Base-by-base conservation (phyloP, 805 yeast species). In the Pichia phayaonensis region DNA sequence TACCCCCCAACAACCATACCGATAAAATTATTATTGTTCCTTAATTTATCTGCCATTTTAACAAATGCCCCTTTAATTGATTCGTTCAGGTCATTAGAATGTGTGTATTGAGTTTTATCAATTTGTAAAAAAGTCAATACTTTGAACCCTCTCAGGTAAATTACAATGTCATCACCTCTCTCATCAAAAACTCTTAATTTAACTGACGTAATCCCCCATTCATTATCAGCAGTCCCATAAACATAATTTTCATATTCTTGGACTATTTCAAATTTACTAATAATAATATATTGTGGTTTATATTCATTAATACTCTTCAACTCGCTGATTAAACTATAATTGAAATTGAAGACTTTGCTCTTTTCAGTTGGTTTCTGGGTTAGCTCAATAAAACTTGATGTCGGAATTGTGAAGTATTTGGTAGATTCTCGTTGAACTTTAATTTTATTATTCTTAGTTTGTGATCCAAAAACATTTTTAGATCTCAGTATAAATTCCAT, bases 181-280 rank as follows among this genome's bases (percentile, higher is more conserved):
- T 51, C 49, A 40, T 54, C 56, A 6, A 20, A 12, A 1, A 54
- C 40, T 22, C 29, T 31, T 10, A 54, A 7, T 38, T 46, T 50
- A 13, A 51, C 29, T 23, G 45, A 38, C 20, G 44, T 51, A 3
- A 43, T 23, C 21, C 42, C 20, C 6, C 44, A 40, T 26, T 23
- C 16, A 5, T 27, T 8, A 8, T 46, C 31, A 15, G 15, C 18
- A 8, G 22, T 22, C 12, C 24, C 16, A 20, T 44, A 51, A 16
- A 51, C 39, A 24, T 47, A 51, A 15, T 40, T 44, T 18, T 38
- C 21, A 10, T 16, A 27, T 13, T 21, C 20, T 1, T n/a, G 24
- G 10, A 43, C 1, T 8, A 50, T 43, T 15, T 42, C 36, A 1
- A 39, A 20, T 4, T 44, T 41, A 20, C 44, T 40, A n/a, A 48